phyloP scores from a whole-genome alignment of 2,329 filamentous ascomycete species.

The Fusarium dimerum region DNA sequence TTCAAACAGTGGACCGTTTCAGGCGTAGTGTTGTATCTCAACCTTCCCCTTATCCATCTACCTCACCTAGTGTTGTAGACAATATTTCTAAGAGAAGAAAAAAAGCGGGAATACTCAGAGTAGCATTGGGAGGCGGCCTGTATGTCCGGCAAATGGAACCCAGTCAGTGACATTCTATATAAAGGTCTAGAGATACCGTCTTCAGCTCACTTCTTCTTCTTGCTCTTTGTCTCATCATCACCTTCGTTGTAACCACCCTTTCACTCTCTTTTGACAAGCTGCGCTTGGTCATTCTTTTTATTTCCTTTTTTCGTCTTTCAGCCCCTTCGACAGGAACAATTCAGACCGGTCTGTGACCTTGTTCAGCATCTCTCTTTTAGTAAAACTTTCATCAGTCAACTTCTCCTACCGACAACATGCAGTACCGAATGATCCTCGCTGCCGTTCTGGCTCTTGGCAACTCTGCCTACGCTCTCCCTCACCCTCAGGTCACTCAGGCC shows the following conservation, averaged over 20 bases:
- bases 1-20: constrained; percentile 20
- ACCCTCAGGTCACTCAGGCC: constrained; percentile 21
- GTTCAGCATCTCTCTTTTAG: constrained; percentile 3
- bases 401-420: constrained; percentile 21
- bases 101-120: neutral
- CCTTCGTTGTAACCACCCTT: constrained; percentile 13
- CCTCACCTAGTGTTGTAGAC: too few species aligned
- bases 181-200: constrained; percentile 8
- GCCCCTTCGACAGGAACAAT: constrained; percentile 1
- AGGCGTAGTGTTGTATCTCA: neutral
- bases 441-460: constrained; percentile 26
- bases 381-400: neutral
- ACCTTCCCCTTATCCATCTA: too few species aligned
- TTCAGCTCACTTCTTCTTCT: neutral
- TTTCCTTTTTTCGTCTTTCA: constrained; percentile 1
- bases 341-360: constrained; percentile 27
- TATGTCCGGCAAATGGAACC: constrained; percentile 8
- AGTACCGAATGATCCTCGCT: constrained; percentile 29
- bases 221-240: constrained; percentile 16
- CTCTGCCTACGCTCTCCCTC: constrained; percentile 21
- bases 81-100: too few species aligned
- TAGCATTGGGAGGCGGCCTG: neutral
- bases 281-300: constrained; percentile 26
- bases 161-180: constrained; percentile 16
- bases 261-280: constrained; percentile 29